A percentile compares a stretch with the other conserved stretches of the same genome.
These are phyloP conservation scores for Haplosporangium sp. DNA, from an alignment of 371 early-diverging fungal genomes.

Conservation along the genomic window DNA sequence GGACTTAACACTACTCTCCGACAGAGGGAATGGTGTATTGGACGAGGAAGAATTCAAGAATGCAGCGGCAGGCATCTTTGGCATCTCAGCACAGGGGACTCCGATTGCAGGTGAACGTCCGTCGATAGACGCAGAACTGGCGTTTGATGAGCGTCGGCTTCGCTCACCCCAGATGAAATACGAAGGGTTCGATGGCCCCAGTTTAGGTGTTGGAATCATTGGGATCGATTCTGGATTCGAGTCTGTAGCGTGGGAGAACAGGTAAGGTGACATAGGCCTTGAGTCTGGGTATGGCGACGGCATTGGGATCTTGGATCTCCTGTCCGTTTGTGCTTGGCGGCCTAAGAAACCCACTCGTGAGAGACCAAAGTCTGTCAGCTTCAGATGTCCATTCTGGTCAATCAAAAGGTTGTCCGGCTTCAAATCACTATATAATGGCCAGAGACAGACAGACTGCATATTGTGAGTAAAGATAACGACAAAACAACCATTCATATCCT, in stretches of 20 bases:
- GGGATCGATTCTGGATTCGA: conserved; percentile 41
- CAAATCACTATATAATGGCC: conserved; percentile 68
- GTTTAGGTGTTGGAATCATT: conserved; percentile 52
- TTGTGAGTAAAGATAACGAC: neutral
- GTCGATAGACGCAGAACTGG: conserved; percentile 34
- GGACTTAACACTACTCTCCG: conserved; percentile 54
- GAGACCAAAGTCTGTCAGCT: conserved; percentile 96
- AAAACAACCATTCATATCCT: neutral
- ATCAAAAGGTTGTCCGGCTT: conserved; percentile 94
- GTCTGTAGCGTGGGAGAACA: conserved; percentile 44
- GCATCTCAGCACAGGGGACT: conserved; percentile 38
- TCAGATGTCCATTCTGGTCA: conserved; percentile 91
- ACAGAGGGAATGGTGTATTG: conserved; percentile 37
- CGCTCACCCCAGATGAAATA: conserved; percentile 53
- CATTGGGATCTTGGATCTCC: conserved; percentile 40
- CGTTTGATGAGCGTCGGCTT: conserved; percentile 52
- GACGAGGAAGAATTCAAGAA: conserved; percentile 37
- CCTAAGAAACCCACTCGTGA: conserved; percentile 89
- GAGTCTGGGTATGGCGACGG: conserved; percentile 43
- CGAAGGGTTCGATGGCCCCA: conserved; percentile 45
- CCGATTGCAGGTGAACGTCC: conserved; percentile 31
- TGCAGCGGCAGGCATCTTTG: conserved; percentile 48
- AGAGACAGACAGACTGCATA: neutral
- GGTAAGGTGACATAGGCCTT: conserved; percentile 47
- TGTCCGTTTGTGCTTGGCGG: conserved; percentile 76